Base-by-base conservation (phyloP, 2,329 filamentous ascomycete species). In the Paecilomyces fulvus region DNA sequence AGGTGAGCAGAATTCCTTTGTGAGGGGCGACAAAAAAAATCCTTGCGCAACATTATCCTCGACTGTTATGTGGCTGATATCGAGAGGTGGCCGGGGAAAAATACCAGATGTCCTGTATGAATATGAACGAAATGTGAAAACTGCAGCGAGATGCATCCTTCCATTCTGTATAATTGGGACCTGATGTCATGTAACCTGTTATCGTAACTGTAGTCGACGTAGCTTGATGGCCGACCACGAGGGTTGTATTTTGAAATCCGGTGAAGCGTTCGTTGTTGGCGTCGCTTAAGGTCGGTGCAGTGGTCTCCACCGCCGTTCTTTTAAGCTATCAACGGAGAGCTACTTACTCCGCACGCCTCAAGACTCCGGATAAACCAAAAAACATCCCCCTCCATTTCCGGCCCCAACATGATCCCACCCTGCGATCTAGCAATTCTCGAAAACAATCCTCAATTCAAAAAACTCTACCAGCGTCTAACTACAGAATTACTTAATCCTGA, bases 401-500 rank as follows among this genome's bases (percentile, higher is more conserved):
- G 54, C 31, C 14, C 51, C 52, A 65, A 54, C 52, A 77, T 77
- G 75, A 71, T 77, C 9, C 74, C 74, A 37, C 72, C 73, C 50
- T 73, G 72, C 49, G 70, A 75, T 46, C 69, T 69, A 4, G 61
- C 64, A 23, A 69, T 75, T 53, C 66, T 77, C 21, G 66, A 70
- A 28, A 65, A 66, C 6, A 76, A 77, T 54, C 72, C 74, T 7
- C 67, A 72, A 52, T 77, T 77, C 53, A 73, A 75, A 58, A 67
- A 65, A 49, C 61, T 77, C 8, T 73, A 77, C 59, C 67, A 73
- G 49, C 66, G 73, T 43, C 51, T 77, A 1, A 75, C 72, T 1
- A 67, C 61, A 0, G 63, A 66, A 8, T 49, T 76, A 2, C 63
- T 77, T 28, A 71, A 72, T 50, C 60, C 67, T 0, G 74, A 77